These are phyloP conservation scores for Pluteus cervinus DNA, from an alignment of 768 basidiomycete genomes.

Conservation along the genomic window DNA sequence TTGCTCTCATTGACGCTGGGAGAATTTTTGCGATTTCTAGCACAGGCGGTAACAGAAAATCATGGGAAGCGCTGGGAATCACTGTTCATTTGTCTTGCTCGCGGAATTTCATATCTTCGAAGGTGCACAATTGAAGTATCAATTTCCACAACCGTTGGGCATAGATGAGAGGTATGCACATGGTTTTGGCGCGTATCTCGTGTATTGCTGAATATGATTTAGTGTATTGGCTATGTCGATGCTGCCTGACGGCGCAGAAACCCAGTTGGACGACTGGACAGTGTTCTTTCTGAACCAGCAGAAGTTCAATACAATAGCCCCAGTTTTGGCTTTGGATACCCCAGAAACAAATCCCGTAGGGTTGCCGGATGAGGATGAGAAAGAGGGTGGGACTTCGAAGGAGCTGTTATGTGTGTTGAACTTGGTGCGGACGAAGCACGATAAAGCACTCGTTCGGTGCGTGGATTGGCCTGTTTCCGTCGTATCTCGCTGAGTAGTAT, in stretches of 20 bases:
- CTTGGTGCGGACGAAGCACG: constrained; percentile 86
- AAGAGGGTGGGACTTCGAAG: constrained; percentile 24
- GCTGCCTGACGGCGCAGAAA: constrained; percentile 97
- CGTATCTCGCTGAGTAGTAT: constrained; percentile 1
- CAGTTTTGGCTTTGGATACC: constrained; percentile 70
- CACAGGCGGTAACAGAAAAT: constrained; percentile 5
- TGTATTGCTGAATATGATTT: constrained; percentile 10
- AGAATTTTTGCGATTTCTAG: no score
- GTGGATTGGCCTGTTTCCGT: constrained; percentile 12
- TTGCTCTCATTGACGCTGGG: no score
- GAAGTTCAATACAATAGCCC: constrained; percentile 78
- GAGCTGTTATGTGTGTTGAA: constrained; percentile 85
- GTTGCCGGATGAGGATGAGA: constrained; percentile 28
- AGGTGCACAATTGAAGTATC: constrained; percentile 90
- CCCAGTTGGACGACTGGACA: constrained; percentile 95
- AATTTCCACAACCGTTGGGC: constrained; percentile 92
- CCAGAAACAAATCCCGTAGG: constrained; percentile 31
- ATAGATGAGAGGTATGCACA: constrained; percentile 83
- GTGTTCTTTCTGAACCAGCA: constrained; percentile 98
- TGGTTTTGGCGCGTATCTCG: constrained; percentile 3
- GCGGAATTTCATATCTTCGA: constrained; percentile 99
- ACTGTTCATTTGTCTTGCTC: constrained; percentile 88
- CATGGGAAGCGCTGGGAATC: constrained; percentile 63
- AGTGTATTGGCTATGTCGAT: constrained; percentile 95
- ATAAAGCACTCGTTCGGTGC: constrained; percentile 74